phyloP scores from a whole-genome alignment of 2,329 filamentous ascomycete species.

The Penicillium sumatraense region DNA sequence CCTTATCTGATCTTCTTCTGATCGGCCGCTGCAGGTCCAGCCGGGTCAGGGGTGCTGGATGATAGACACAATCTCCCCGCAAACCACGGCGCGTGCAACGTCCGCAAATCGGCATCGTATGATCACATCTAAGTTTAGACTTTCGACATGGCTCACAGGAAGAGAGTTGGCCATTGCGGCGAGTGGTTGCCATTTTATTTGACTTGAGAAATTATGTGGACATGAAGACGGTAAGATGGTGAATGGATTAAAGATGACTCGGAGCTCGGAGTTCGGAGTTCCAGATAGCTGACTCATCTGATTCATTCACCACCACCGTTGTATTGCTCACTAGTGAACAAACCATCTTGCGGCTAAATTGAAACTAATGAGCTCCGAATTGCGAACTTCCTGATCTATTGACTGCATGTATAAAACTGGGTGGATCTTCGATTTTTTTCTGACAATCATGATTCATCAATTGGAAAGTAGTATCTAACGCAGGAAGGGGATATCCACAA shows the following conservation, averaged over 20 bases:
- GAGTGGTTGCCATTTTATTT: constrained; percentile 6
- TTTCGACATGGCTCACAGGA: constrained; percentile 33
- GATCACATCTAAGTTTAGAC: constrained; percentile 30
- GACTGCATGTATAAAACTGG: not conserved
- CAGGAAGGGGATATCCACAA: not conserved
- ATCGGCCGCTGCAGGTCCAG: constrained; percentile 2
- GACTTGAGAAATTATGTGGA: not conserved
- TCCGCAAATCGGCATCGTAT: constrained; percentile 25
- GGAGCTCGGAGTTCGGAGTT: constrained; percentile 8
- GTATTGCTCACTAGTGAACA: too few relatives aligned
- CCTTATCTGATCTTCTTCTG: not conserved
- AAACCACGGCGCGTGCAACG: constrained; percentile 20
- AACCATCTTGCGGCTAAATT: too few relatives aligned
- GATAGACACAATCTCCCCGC: constrained; percentile 23
- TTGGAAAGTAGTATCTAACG: not conserved
- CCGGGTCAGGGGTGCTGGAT: constrained; percentile 19
- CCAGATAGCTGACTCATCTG: not conserved
- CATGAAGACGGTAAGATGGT: not conserved
- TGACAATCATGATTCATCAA: constrained; percentile 3
- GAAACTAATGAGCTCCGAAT: too few relatives aligned
- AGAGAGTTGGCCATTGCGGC: constrained; percentile 20
- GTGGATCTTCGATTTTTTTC: not conserved
- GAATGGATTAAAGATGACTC: not conserved
- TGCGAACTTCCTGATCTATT: too few relatives aligned
- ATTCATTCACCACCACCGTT: too few relatives aligned